Evolutionary conservation across 495 filamentous ascomycete genomes (phyloP), one percentile per base, ranked within the genome.

Genomic region (Aspergillus affinis): DNA sequence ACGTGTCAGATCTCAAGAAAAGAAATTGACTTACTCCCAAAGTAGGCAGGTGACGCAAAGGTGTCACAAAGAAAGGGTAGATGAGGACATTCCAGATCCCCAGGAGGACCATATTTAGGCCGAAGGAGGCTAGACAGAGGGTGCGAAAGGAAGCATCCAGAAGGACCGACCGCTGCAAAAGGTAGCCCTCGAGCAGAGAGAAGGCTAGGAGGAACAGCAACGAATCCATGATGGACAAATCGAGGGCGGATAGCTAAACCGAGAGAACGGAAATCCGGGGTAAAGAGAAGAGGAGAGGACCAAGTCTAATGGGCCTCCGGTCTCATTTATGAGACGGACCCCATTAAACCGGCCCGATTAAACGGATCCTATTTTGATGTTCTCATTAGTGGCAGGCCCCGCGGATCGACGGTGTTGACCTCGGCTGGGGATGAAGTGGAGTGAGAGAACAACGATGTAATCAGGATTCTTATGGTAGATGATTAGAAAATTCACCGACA

Each of bases 41-140:
- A 19, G 69, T 74, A 0, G 90, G 90, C 1, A 93, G 71, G 66
- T 85, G 78, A 0, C 83, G 78, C 36, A 90, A 61, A 0, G 93
- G 91, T n/a, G 84, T 91, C 59, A 95, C 76, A 64, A 86, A 78
- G 48, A 82, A 78, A 4, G 91, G 92, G 66, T 87, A 95, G 45
- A 93, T 65, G 2, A 91, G 51, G 1, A 86, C 63, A 4, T 63
- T 72, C 72, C 81, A 92, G 20, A 82, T 47, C 2, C 55, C 55
- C n/a, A 62, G 44, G 6, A 73, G 29, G 0, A 61, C 10, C 17
- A 76, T 18, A 36, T 76, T 77, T 20, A 69, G 61, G 0, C 64
- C 65, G 6, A 72, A 26, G 6, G 69, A 55, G 3, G 61, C 58
- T 0, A 74, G 51, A 12, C 57, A 53, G 4, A 72, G 51, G 2